Base-by-base conservation (phyloP, 2,329 filamentous ascomycete genomes). In the Penicillium expansum region DNA sequence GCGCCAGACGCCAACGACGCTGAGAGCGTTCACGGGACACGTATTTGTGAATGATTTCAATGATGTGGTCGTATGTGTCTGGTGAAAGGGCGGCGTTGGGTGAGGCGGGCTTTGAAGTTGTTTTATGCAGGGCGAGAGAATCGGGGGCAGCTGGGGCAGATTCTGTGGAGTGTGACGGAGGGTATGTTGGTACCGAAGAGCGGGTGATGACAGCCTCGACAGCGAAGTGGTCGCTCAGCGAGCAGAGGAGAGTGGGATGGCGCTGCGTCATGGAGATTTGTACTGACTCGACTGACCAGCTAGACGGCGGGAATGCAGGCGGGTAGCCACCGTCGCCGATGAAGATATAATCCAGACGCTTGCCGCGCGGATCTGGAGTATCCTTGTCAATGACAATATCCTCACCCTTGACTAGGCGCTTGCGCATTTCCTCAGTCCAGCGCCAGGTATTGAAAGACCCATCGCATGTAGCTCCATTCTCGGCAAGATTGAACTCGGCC, bases 271-370 rank as follows among this genome's bases (percentile, higher is more conserved):
- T 91, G 58, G 88, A 87, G 1, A 99, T 89, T 48, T 85, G 82
- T 3, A 84, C 87, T 8, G 83, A 80, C 57, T 86, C 81, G 57
- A 97, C 85, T 13, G 83, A 78, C 92, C 92, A 97, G 55, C 75
- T 74, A 68, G 57, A 73, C 47, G 60, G 60, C 37, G 67, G 70
- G 32, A 68, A 70, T 8, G 62, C 57, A 1, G 67, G 67, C 1
- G 67, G 57, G 57, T 76, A 71, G 33, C 70, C 70, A 13, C 80
- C 83, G 13, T 83, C 82, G 1, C 83, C 85, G 64, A 91, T 87
- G 75, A 99, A 97, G 68, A 99, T 89, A 75, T 99, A 99, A 76
- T 99, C 94, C 47, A 97, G 82, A 22, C 94, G 82, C 73, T 96
- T 93, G n/a, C 89, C 93, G 24, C 80, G 81, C 0, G 85, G 85